Percentiles rank a stretch among this genome's conserved stretches.
Conservation (phyloP, 2,329 filamentous ascomycete species). For the Akanthomyces lecanii region DNA sequence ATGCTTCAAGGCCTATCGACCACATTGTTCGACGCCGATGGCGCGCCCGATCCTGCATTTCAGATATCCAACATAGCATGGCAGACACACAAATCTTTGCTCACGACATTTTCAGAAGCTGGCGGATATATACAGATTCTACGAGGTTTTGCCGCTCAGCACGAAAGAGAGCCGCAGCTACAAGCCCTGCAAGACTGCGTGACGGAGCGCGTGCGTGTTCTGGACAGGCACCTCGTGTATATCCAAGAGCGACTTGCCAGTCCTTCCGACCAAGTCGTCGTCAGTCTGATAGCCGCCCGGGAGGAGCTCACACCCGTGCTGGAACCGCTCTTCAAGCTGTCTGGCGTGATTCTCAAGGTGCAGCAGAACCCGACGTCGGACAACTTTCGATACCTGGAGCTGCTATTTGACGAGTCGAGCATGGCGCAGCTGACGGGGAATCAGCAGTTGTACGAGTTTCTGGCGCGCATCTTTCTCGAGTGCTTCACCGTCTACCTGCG, state of each 20-base stretch:
- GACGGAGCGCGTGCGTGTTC: conserved; percentile 48
- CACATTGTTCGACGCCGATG: conserved; percentile 57
- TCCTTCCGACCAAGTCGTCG: conserved; percentile 47
- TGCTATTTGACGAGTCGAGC: conserved; percentile 67
- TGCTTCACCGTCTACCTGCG: conserved; percentile 80
- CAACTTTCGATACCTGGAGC: conserved; percentile 72
- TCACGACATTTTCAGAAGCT: conserved; percentile 44
- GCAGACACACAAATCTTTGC: conserved; percentile 47
- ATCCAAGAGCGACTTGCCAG: conserved; percentile 59
- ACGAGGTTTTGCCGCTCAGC: conserved; percentile 39
- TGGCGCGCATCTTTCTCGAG: conserved; percentile 69
- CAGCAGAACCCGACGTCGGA: conserved; percentile 44
- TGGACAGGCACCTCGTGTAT: conserved; percentile 55
- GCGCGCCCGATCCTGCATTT: conserved; percentile 36
- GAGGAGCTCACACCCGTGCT: conserved; percentile 52
- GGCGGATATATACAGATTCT: conserved; percentile 43
- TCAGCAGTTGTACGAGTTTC: conserved; percentile 53
- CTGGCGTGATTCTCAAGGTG: conserved; percentile 57
- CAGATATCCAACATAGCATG: conserved; percentile 46
- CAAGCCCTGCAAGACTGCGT: conserved; percentile 69
- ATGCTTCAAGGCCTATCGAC: conserved; percentile 80
- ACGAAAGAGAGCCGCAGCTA: conserved; percentile 53
- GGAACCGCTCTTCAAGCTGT: conserved; percentile 55
- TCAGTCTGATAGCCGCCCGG: conserved; percentile 64
- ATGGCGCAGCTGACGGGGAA: conserved; percentile 67